Evolutionary conservation across 331 rosid species (phyloP).

Genomic region (Malus hybrid): DNA sequence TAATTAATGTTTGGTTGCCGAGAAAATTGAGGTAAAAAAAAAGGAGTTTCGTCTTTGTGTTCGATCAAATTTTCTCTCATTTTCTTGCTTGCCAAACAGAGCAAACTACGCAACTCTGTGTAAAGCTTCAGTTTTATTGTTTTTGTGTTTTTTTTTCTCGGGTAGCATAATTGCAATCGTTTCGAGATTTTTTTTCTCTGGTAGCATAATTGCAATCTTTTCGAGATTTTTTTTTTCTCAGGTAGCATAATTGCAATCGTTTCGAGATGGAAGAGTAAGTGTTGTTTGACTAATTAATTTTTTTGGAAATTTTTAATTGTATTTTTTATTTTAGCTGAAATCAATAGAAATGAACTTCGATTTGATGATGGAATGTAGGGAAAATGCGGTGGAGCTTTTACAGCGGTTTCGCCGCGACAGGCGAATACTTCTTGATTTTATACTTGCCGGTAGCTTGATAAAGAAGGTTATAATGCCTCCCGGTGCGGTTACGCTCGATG

Average conservation of each 20-base stretch:
- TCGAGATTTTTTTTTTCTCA: background rate
- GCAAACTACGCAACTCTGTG: background rate
- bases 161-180: slow-evolving; percentile 15
- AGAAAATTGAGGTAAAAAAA: background rate
- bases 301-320: background rate
- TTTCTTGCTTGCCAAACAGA: background rate
- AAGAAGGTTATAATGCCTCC: slow-evolving; percentile 99
- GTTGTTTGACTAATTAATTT: background rate
- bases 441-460: slow-evolving; percentile 83
- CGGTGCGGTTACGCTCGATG: slow-evolving; percentile 92
- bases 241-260: slow-evolving; percentile 15
- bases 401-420: slow-evolving; percentile 88
- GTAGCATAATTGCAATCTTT: slow-evolving; percentile 12
- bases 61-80: background rate
- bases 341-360: background rate
- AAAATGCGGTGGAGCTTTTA: slow-evolving; percentile 64
- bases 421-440: slow-evolving; percentile 77
- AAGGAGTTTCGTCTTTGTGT: background rate
- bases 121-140: background rate
- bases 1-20: background rate
- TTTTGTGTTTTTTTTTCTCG: background rate
- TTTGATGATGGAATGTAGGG: slow-evolving; percentile 42
- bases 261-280: slow-evolving; percentile 27
- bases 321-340: background rate
- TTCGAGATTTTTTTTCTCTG: slow-evolving; percentile 5